Evolutionary conservation across 208 protist genomes (phyloP).

Genomic region (Leishmania tarentolae): DNA sequence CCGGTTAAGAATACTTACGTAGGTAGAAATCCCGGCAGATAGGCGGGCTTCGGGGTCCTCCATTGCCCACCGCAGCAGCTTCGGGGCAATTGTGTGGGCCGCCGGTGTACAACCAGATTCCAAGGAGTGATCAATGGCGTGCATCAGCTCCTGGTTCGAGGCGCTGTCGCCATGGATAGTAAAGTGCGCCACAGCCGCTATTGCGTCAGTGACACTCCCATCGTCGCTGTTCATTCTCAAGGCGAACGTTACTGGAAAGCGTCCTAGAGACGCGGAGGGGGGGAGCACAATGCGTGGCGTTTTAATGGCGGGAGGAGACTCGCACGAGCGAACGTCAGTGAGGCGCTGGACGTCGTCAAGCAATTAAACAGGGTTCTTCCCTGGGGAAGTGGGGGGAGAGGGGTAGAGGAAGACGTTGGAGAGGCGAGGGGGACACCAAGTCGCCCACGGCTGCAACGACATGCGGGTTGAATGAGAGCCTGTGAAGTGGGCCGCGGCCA

Average conservation of each 20-base stretch:
- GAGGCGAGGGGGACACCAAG: background rate
- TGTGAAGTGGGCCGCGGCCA: background rate
- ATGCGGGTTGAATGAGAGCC: background rate
- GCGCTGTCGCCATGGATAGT: slow-evolving; percentile 10
- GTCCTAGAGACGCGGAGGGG: background rate
- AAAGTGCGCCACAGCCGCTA: slow-evolving; percentile 25
- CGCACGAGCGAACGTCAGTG: background rate
- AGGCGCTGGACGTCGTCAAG: too few species aligned
- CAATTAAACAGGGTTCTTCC: background rate
- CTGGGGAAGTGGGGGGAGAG: background rate
- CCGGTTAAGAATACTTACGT: slow-evolving; percentile 65
- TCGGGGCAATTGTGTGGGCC: slow-evolving; percentile 35
- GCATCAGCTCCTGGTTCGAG: slow-evolving; percentile 22
- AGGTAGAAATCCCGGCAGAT: slow-evolving; percentile 25
- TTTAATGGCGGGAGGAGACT: background rate
- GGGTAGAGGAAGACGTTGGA: background rate
- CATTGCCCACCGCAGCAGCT: slow-evolving; percentile 43
- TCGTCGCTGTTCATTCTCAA: background rate
- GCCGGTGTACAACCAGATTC: slow-evolving; percentile 22
- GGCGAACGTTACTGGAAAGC: background rate
- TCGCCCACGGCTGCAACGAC: background rate
- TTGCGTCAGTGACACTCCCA: background rate
- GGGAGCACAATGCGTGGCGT: background rate
- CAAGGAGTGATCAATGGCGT: slow-evolving; percentile 28
- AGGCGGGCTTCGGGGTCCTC: slow-evolving; percentile 1